Percentiles rank a stretch among this genome's conserved stretches.
Conservation (phyloP, 768 basidiomycete genomes). For the Suillus occidentalis region DNA sequence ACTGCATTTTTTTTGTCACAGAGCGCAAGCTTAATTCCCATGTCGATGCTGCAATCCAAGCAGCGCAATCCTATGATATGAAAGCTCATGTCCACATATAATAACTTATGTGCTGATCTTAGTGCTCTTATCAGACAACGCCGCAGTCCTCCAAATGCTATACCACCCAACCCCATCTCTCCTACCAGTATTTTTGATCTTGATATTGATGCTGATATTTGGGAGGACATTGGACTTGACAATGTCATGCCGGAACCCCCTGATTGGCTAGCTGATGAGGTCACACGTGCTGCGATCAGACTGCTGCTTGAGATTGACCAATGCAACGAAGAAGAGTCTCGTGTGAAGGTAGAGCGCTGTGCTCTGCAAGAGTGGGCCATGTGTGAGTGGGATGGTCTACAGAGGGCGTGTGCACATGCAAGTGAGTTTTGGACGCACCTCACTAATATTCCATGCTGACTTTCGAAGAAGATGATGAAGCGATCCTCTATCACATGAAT, state of each 20-base stretch:
- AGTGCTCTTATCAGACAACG: background rate
- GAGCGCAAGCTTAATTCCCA: background rate
- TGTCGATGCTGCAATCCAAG: background rate
- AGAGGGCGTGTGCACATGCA: background rate
- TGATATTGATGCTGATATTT: background rate
- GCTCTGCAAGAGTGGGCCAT: background rate
- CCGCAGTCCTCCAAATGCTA: background rate
- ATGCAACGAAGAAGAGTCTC: background rate
- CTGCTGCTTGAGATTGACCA: background rate
- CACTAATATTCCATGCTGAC: background rate
- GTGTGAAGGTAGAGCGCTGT: background rate
- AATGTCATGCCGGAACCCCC: background rate
- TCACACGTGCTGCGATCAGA: background rate
- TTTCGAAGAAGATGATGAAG: background rate
- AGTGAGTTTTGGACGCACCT: background rate
- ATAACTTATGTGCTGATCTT: background rate
- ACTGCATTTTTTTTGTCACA: background rate
- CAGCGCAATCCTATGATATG: background rate
- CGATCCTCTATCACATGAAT: background rate
- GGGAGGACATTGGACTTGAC: background rate
- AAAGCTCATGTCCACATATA: background rate
- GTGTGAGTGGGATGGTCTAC: background rate
- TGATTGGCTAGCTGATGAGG: background rate
- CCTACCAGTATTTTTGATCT: background rate
- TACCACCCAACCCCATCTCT: background rate